Evolutionary conservation across 176 grass and related monocot species (phyloP), one percentile per base, ranked within the genome.

Genomic region (Carex scoparia): DNA sequence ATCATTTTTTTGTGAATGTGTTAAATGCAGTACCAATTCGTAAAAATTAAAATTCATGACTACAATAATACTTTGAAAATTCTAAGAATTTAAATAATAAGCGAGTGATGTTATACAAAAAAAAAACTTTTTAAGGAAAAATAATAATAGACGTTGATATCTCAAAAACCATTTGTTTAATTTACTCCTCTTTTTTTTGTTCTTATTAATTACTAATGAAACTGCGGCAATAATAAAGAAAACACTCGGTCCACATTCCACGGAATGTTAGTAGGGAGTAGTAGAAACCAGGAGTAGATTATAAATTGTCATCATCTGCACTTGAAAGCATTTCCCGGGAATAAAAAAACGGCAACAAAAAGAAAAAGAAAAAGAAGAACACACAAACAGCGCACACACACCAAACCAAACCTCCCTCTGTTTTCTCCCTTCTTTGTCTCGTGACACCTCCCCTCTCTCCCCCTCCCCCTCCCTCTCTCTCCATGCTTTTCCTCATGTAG

Each of bases 361-460:
- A 79, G 5, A 79, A 35, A 79, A 31, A 33, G 73, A 55, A 77
- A 56, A 56, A 53, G 3, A 74, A 51, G 18, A 49, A 74, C 35
- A 68, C 65, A 32, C 28, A 65, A 19, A 67, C 28, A 35, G 14
- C 65, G 35, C 65, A 15, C 10, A 66, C 65, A 38, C 65, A 18
- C 66, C 66, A 69, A 38, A 72, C 69, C 69, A 72, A 72, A 79
- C 54, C 55, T 65, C 28, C n/a, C 79, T 65, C 79, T 81, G 79
- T 83, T 83, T 64, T 54, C 40, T 65, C 79, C 49, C 61, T 81
- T 81, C 79, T 40, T 81, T 86, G 57, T 78, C 84, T 69, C 79
- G 76, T 69, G 63, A 86, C 65, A 56, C 76, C 32, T 13, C 30
- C 33, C 51, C 23, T 46, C 40, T 5, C 0, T 5, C 19, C 46